phyloP scores from a whole-genome alignment of 192 early-diverging fungal species.

The Irineochytrium annulatum region DNA sequence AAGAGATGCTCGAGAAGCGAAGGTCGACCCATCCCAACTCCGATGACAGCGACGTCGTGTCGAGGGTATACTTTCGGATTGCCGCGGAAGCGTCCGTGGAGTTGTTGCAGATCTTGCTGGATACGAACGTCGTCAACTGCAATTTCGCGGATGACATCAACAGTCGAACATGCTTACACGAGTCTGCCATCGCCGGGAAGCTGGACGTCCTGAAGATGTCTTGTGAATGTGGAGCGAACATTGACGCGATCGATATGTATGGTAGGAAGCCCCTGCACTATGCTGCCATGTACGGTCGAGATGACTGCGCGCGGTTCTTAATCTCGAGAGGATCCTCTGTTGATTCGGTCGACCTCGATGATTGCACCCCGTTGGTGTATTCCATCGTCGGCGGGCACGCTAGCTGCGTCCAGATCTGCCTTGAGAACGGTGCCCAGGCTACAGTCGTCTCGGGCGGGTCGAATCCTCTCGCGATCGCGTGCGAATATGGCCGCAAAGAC shows the following conservation, averaged over 20 bases:
- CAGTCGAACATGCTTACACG: constrained; percentile 84
- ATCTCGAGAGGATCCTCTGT: constrained; percentile 24
- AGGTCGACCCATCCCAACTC: neutral
- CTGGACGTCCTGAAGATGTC: constrained; percentile 61
- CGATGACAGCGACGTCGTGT: constrained; percentile 55
- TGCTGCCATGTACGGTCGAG: constrained; percentile 84
- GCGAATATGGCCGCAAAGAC: constrained; percentile 83
- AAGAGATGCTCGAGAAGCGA: constrained; percentile 25
- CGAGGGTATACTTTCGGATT: constrained; percentile 70
- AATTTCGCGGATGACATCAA: constrained; percentile 91
- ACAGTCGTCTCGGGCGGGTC: constrained; percentile 64
- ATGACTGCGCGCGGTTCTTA: constrained; percentile 40
- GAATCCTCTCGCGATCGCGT: constrained; percentile 82
- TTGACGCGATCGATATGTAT: constrained; percentile 71
- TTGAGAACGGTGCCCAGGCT: constrained; percentile 52
- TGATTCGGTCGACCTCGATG: constrained; percentile 84
- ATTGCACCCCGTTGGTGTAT: constrained; percentile 81
- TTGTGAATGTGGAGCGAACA: constrained; percentile 38
- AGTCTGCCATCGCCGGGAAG: constrained; percentile 78
- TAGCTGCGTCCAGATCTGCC: constrained; percentile 67
- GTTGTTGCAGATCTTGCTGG: constrained; percentile 56
- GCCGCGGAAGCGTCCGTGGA: constrained; percentile 49
- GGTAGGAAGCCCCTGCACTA: constrained; percentile 89
- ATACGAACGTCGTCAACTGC: constrained; percentile 65
- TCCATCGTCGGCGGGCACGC: constrained; percentile 80